Evolutionary conservation across 2,329 filamentous ascomycete genomes (phyloP), one percentile per base, ranked within the genome.

Genomic region (Thelonectria blattea): DNA sequence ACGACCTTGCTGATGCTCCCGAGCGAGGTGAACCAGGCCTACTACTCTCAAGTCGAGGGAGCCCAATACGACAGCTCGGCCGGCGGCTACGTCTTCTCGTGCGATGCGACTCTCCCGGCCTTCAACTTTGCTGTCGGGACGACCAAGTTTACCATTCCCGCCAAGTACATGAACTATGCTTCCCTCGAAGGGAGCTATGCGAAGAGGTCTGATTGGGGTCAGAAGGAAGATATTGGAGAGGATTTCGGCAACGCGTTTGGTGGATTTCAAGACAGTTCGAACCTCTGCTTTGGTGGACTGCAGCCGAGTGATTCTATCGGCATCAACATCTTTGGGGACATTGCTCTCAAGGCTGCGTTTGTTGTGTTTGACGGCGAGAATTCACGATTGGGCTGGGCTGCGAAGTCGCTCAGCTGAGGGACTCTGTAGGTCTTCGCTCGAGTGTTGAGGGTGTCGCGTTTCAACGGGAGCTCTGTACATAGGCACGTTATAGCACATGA

Each of bases 1-100:
- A 90, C 88, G n/a, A 88, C 87, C 0, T 81, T 90, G 58, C 77
- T 90, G 57, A 79, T 90, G 53, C 81, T 87, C 60, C 84, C 87
- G 69, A 74, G 81, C 41, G 71, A 76, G 24, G 79, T 88, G 48
- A 79, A 81, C 46, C 65, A 80, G 11, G 77, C 71, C 9, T 85
- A 85, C 72, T 85, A 84, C 69, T 66, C 74, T 18, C 72, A 80
- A 27, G 75, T 85, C 10, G 61, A 71, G 0, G 81, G 80, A 17
- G 81, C 83, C 1, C 58, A 66, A 30, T 67, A 79, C 22, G 74
- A 80, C 61, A 56, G 71, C 11, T 59, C 75, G 8, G 75, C 75
- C 3, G 82, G 81, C 17, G 82, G 82, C 11, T 74, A 82, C 64
- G 78, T 76, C 2, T 77, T 84, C 53, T 81, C 81, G 9, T 85